phyloP scores from a whole-genome alignment of 176 grass and related monocot species.

The Carex pumila region DNA sequence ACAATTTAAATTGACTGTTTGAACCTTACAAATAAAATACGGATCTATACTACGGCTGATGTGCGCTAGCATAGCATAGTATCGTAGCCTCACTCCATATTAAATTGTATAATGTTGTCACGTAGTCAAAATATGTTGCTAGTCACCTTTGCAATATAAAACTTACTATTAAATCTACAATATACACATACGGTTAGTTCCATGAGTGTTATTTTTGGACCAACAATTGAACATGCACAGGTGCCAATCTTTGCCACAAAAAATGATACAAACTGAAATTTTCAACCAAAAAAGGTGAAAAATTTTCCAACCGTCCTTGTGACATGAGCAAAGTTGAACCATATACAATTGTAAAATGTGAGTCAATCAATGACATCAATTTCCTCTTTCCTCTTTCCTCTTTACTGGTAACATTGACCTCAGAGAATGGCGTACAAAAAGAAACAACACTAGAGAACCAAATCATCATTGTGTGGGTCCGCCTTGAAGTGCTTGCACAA shows the following conservation, averaged over 20 bases:
- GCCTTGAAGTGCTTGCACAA: constrained; percentile 64
- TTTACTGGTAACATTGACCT: background rate
- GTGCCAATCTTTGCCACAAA: background rate
- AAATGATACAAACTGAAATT: background rate
- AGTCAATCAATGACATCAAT: background rate
- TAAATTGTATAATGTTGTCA: too few species aligned
- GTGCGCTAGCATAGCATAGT: too few species aligned
- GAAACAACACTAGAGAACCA: background rate
- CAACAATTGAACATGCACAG: background rate
- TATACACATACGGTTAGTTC: background rate
- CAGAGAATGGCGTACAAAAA: background rate
- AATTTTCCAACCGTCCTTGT: background rate
- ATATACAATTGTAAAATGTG: background rate
- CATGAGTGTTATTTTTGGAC: background rate
- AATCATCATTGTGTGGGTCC: constrained; percentile 24
- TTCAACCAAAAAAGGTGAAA: background rate
- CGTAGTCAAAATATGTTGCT: background rate
- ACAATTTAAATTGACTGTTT: too few species aligned
- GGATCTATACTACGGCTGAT: too few species aligned
- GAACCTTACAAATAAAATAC: too few species aligned
- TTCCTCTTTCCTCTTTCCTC: background rate
- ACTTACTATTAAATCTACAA: background rate
- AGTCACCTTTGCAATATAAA: background rate
- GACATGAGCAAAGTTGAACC: background rate
- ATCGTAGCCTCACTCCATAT: too few species aligned